These are phyloP conservation scores for Sporothrix sp. DNA, from an alignment of 2,329 filamentous ascomycete species.

Conservation along the genomic window DNA sequence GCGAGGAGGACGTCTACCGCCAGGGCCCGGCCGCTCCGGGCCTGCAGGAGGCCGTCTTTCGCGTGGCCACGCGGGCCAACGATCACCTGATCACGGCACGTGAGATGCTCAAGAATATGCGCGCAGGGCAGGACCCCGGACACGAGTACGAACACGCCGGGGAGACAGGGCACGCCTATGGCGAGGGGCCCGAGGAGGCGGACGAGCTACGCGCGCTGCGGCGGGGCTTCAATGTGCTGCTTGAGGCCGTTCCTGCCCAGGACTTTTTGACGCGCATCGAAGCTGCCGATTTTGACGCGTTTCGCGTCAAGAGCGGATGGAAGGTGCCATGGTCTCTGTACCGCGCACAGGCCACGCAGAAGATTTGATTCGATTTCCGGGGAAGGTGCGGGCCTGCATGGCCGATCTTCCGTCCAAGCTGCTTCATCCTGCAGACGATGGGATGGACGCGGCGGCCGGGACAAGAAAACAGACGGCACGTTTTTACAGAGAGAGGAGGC, in stretches of 20 bases:
- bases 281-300: constrained; percentile 74
- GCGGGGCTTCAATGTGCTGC: constrained; percentile 63
- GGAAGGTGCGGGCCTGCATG: no score
- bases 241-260: constrained; percentile 68
- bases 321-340: constrained; percentile 70
- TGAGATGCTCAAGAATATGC: constrained; percentile 78
- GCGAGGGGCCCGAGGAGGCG: constrained; percentile 22
- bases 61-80: constrained; percentile 84
- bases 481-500: not conserved
- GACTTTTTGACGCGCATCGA: constrained; percentile 73
- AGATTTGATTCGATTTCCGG: constrained; percentile 32
- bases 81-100: constrained; percentile 91
- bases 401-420: no score
- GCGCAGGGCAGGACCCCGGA: constrained; percentile 61
- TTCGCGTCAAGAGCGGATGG: constrained; percentile 61
- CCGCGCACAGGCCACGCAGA: constrained; percentile 40
- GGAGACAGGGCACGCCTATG: constrained; percentile 57
- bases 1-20: constrained; percentile 83
- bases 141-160: constrained; percentile 84
- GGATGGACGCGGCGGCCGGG: no score
- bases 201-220: constrained; percentile 40
- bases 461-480: not conserved
- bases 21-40: constrained; percentile 69
- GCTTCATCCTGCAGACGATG: no score
- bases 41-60: constrained; percentile 81